Percentiles rank a stretch among this genome's conserved stretches.
These are phyloP conservation scores for Hypoxylon rickii DNA, from an alignment of 495 filamentous ascomycete species.

Conservation along the genomic window DNA sequence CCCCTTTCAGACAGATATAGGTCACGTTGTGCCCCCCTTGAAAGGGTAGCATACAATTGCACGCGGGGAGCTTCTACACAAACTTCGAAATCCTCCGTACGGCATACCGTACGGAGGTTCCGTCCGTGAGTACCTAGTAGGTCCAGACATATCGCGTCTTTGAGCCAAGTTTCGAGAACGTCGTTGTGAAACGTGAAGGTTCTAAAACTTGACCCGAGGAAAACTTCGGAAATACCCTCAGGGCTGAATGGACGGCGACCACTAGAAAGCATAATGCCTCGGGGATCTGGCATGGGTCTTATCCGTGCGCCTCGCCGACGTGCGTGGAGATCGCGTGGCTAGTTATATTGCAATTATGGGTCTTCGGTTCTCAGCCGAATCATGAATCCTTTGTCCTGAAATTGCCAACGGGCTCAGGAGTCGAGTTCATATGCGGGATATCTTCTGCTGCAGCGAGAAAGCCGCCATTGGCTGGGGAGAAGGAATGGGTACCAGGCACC, in stretches of 20 bases:
- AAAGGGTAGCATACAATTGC: slow-evolving; percentile 10
- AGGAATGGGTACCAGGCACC: no score
- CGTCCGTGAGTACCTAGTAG: no score
- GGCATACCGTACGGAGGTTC: neutral
- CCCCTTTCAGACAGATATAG: slow-evolving; percentile 12
- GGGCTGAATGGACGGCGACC: slow-evolving; percentile 30
- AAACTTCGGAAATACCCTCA: slow-evolving; percentile 12
- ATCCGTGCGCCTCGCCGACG: slow-evolving; percentile 33
- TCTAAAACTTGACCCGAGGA: neutral
- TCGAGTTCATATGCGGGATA: neutral
- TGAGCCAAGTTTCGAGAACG: slow-evolving; percentile 32
- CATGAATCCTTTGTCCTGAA: slow-evolving; percentile 1
- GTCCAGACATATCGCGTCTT: no score
- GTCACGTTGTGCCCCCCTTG: slow-evolving; percentile 13
- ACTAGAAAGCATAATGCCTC: slow-evolving; percentile 10
- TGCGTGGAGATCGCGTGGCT: slow-evolving; percentile 17
- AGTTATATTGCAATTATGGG: slow-evolving; percentile 13
- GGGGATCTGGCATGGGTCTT: slow-evolving; percentile 31
- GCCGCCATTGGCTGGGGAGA: neutral
- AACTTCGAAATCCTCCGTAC: slow-evolving; percentile 24
- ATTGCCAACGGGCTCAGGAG: neutral
- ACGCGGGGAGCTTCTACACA: slow-evolving; percentile 23
- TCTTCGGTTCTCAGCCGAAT: slow-evolving; percentile 14
- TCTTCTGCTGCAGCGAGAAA: neutral
- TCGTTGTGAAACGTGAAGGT: slow-evolving; percentile 24